Evolutionary conservation across 768 basidiomycete genomes (phyloP), one percentile per base, ranked within the genome.

Genomic region (Cystoderma amianthinum): DNA sequence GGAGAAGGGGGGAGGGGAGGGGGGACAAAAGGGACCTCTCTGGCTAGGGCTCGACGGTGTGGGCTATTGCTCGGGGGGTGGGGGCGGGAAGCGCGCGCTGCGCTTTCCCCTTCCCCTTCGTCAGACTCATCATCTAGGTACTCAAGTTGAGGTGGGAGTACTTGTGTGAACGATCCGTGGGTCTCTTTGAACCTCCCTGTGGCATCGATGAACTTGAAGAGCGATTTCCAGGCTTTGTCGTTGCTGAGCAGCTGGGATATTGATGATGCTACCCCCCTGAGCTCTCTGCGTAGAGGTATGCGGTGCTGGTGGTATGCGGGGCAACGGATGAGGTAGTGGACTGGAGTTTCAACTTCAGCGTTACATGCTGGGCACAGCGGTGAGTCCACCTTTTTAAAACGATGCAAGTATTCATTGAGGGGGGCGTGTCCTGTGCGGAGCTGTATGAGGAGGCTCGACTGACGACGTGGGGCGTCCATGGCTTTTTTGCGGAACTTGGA

Each of bases 271-370:
- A 15, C 28, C 15, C 15, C 28, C 10, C 28, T 15, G 9, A 30
- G 9, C 15, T 30, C 28, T 9, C 15, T 15, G 9, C 10, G 10
- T 30, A 30, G 28, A 9, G 9, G 19, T 22, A 30, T 15, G 3
- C 38, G 13, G 20, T 50, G 44, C 20, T 25, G 16, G 17, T 38
- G n/a, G 39, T 58, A 57, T 15, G 38, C 45, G 32, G 39, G 44
- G 55, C 63, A 67, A 4, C 46, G 11, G 16, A 57, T 33, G 4
- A 65, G 43, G 41, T 42, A 64, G 40, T 65, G 64, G 1, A 36
- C 20, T 0, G 59, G 45, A 5, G 60, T 60, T 39, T 68, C 64
- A 5, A 34, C 21, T 1, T 18, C 23, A 15, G 10, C 28, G 0
- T 38, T 19, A 48, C 65, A 66, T 7, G 39, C 33, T 2, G 44